Base-by-base conservation (phyloP, 2,329 filamentous ascomycete species). In the Aspergillus ochraceoroseus region DNA sequence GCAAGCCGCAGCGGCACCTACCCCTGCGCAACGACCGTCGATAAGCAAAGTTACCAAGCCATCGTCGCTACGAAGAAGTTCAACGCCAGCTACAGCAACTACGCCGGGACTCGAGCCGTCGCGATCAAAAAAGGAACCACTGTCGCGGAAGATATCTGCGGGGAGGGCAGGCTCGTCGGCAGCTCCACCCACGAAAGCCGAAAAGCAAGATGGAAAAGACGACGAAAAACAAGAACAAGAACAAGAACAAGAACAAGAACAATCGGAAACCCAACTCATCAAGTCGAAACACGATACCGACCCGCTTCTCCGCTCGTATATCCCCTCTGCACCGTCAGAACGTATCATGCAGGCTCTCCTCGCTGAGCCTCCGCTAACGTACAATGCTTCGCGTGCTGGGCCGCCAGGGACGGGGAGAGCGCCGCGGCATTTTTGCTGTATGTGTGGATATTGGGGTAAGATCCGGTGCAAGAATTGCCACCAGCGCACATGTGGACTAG, bases 371-470 rank as follows among this genome's bases (percentile, higher is more conserved):
- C 65, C 70, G 3, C 51, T 73, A 13, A 65, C 66, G 15, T 73
- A 72, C 49, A 68, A 68, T 42, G 67, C 67, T 2, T 62, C 70
- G 7, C 59, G 70, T 6, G 66, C 66, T 1, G 63, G 58, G 5
- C 59, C 66, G 17, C 55, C 59, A 1, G 36, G 52, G 1, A 50
- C 54, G 1, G 48, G 53, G 4, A 65, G 58, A 29, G 58, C 68
- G 7, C 55, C 56, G 27, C 57, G 70, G 20, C 50, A 60, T 32
- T 73, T 73, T 45, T 73, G 70, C 48, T 63, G 62, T 33, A 66
- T 73, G 45, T 73, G 70, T 49, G 70, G 70, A 7, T 73, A 73
- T 39, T 73, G 70, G 70, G 70, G 70, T 0, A 68, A 68, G 49
- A 64, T 72, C 19, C 63, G 65, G 49, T 73, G 70, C 52, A 63